Evolutionary conservation across 2,329 filamentous ascomycete species (phyloP).

Genomic region (Parastagonospora nodorum): DNA sequence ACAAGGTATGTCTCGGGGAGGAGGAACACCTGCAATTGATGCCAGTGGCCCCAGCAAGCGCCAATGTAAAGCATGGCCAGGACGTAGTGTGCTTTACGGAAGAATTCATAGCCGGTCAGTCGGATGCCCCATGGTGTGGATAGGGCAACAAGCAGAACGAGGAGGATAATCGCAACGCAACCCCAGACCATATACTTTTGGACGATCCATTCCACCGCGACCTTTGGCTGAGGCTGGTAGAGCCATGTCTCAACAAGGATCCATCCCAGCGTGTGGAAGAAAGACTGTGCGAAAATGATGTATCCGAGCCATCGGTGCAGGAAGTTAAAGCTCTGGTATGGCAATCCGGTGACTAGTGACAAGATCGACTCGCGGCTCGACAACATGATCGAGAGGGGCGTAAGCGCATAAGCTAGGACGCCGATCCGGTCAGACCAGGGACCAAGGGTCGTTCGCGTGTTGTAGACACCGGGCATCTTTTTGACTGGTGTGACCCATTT

Average conservation of each 20-base stretch:
- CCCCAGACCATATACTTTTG: conserved; percentile 77
- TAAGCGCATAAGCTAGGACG: conserved; percentile 73
- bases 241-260: conserved; percentile 67
- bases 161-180: conserved; percentile 67
- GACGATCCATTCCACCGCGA: conserved; percentile 61
- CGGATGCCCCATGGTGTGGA: conserved; percentile 65
- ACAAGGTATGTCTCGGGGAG: conserved; percentile 64
- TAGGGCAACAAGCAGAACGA: conserved; percentile 65
- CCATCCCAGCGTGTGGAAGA: conserved; percentile 74
- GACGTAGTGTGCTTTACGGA: conserved; percentile 75
- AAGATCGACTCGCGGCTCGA: conserved; percentile 72
- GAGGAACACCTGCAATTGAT: conserved; percentile 54
- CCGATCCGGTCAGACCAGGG: conserved; percentile 73
- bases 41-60: conserved; percentile 77
- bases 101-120: conserved; percentile 75
- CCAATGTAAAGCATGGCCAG: conserved; percentile 76
- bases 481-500: conserved; percentile 74
- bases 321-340: conserved; percentile 76
- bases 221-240: conserved; percentile 72
- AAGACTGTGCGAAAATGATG: conserved; percentile 70
- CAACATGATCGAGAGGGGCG: conserved; percentile 70
- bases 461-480: conserved; percentile 58
- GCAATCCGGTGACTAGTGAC: conserved; percentile 71
- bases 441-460: conserved; percentile 69
- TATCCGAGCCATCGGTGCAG: conserved; percentile 69